Evolutionary conservation across 1,284 basidiomycete species (phyloP), one percentile per base, ranked within the genome.

Genomic region (Ganoderma resinaceum): DNA sequence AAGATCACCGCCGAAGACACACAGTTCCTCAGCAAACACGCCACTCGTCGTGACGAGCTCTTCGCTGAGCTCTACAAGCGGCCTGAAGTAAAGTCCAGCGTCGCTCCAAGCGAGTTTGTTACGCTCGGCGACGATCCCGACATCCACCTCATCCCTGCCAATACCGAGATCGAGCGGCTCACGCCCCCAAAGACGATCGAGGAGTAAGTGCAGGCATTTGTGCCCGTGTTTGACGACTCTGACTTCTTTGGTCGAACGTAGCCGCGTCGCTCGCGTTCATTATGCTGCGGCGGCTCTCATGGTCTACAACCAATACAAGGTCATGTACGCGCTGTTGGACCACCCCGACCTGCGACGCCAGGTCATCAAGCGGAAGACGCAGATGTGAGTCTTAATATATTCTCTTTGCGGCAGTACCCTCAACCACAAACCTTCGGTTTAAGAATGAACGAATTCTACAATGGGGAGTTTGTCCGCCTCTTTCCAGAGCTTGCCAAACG

Each of bases 281-380:
- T 2, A 65, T 5, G 68, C 62, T 29, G 7, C 14, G 9, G 62
- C 65, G 2, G 68, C 62, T 35, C 3, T 42, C 40, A 57, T 57
- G 38, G 65, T 70, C n/a, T 58, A 66, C 29, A 16, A n/a, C 4
- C 52, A 66, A 53, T 70, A 62, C 68, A 70, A 64, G 60, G 8
- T 57, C n/a, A 12, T 5, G 0, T 65, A 62, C 7, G 62, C 65
- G 6, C 53, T 70, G 20, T 7, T 26, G 14, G 65, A 64, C 26
- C 42, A 70, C 18, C 2, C 35, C 16, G 68, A 66, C 52, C 65
- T 70, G 31, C 6, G 3, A 6, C 3, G 3, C 1, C 9, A 58
- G 31, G 68, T 70, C 29, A 1, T 20, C 9, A 26, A 5, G 3
- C 62, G 65, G 18, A 55, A 61, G 31, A n/a, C 0, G n/a, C 46